Conservation (phyloP, 176 grass and related monocot genomes). For the Lolium multiflorum region DNA sequence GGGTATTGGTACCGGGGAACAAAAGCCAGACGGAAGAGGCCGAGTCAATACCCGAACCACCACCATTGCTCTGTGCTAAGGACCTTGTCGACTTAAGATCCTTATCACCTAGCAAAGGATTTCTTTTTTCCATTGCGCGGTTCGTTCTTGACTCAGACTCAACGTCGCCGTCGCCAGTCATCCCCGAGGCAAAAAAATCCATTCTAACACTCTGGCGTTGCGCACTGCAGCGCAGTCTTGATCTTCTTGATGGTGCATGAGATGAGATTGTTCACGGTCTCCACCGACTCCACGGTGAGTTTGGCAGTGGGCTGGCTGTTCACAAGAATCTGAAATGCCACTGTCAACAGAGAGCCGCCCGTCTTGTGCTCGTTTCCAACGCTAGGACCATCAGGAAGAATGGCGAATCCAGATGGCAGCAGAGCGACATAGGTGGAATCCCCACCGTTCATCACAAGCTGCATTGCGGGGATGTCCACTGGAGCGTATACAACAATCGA, state of each 20-base stretch:
- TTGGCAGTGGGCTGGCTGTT: constrained; percentile 96
- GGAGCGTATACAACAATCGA: constrained; percentile 98
- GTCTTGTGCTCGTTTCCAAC: constrained; percentile 32
- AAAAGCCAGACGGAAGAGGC: constrained; percentile 27
- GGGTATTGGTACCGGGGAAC: not conserved
- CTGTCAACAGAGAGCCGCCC: constrained; percentile 72
- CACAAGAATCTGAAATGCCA: constrained; percentile 96
- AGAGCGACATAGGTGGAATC: constrained; percentile 93
- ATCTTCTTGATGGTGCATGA: constrained; percentile 99
- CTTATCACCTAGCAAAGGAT: constrained; percentile 96
- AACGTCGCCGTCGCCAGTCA: not conserved
- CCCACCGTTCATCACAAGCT: constrained; percentile 94
- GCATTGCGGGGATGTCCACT: constrained; percentile 95
- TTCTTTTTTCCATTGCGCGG: constrained; percentile 58
- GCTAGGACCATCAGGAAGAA: constrained; percentile 73
- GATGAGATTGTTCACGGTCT: constrained; percentile 91
- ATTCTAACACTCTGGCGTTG: constrained; percentile 36
- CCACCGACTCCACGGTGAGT: constrained; percentile 87
- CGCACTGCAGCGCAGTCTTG: constrained; percentile 67
- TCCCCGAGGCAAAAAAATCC: not conserved
- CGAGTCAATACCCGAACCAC: constrained; percentile 99
- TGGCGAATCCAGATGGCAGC: constrained; percentile 91
- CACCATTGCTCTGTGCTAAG: constrained; percentile 85
- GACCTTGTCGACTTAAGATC: constrained; percentile 39
- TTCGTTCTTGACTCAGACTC: constrained; percentile 99